Conservation (phyloP, 345 rosid genomes). For the Ceriops decandra region DNA sequence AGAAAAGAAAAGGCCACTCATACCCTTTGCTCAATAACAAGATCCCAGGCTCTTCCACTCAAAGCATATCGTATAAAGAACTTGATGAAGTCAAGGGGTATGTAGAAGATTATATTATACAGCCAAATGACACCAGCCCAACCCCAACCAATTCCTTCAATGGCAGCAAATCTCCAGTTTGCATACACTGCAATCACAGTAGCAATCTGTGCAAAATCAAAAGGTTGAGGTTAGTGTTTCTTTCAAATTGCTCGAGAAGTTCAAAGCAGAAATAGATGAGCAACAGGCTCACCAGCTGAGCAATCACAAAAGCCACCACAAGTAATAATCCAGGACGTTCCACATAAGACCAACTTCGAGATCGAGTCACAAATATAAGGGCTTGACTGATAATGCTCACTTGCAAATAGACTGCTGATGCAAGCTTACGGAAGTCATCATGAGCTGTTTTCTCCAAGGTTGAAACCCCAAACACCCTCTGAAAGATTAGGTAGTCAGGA, state of each 20-base stretch:
- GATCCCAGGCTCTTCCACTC: slow-evolving; percentile 99
- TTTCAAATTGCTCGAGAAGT: not conserved
- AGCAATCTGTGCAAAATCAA: slow-evolving; percentile 57
- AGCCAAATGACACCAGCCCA: slow-evolving; percentile 99
- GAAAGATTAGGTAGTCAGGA: slow-evolving; percentile 21
- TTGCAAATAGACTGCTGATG: slow-evolving; percentile 93
- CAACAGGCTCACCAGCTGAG: slow-evolving; percentile 74
- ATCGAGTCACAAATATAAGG: slow-evolving; percentile 89
- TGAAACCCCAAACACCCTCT: slow-evolving; percentile 77
- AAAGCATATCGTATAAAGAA: slow-evolving; percentile 83
- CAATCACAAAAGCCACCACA: slow-evolving; percentile 70
- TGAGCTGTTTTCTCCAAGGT: slow-evolving; percentile 90
- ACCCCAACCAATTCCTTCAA: slow-evolving; percentile 98
- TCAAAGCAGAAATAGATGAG: slow-evolving; percentile 4
- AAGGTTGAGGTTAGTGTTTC: slow-evolving; percentile 10
- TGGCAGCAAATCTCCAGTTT: slow-evolving; percentile 87
- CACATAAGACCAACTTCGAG: slow-evolving; percentile 89
- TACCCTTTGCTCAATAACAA: slow-evolving; percentile 98
- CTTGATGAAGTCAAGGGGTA: slow-evolving; percentile 91
- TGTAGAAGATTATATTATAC: slow-evolving; percentile 75
- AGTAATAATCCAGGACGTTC: slow-evolving; percentile 92
- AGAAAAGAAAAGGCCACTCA: slow-evolving; percentile 12
- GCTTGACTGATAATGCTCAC: slow-evolving; percentile 97
- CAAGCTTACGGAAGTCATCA: slow-evolving; percentile 90
- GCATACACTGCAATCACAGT: slow-evolving; percentile 98